Percentiles rank a stretch among this genome's conserved stretches.
Evolutionary conservation across 2,329 filamentous ascomycete genomes (phyloP).

Genomic region (Pseudophaeomoniella oleicola): DNA sequence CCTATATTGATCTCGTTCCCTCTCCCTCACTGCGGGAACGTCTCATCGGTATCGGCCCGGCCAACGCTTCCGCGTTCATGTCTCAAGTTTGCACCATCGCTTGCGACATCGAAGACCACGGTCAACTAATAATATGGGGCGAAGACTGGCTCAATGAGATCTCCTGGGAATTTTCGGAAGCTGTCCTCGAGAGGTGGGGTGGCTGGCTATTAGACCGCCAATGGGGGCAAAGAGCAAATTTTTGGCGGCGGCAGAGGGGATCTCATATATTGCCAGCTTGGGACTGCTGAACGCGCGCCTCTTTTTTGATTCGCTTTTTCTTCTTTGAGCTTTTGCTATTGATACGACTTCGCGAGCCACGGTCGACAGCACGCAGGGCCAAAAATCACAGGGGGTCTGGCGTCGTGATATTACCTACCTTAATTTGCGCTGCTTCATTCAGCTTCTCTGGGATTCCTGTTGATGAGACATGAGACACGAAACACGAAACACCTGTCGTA

Average conservation of each 20-base stretch:
- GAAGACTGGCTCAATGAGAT: slow-evolving; percentile 26
- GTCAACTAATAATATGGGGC: slow-evolving; percentile 28
- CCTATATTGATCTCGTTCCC: slow-evolving; percentile 27
- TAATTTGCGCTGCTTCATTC: too few species aligned
- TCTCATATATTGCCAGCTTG: slow-evolving; percentile 20
- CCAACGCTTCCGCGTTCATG: slow-evolving; percentile 23
- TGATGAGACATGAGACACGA: too few species aligned
- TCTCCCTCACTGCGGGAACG: slow-evolving; percentile 24
- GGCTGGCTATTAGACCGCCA: slow-evolving; percentile 21
- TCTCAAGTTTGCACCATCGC: slow-evolving; percentile 21
- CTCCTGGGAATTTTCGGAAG: slow-evolving; percentile 28
- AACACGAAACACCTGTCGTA: too few species aligned
- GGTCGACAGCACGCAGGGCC: too few species aligned
- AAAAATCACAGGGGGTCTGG: too few species aligned
- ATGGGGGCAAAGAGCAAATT: slow-evolving; percentile 25
- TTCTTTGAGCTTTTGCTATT: too few species aligned
- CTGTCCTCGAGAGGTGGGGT: slow-evolving; percentile 24
- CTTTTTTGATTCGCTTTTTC: too few species aligned
- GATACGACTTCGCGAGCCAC: too few species aligned
- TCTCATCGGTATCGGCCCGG: slow-evolving; percentile 19
- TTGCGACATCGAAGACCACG: slow-evolving; percentile 20
- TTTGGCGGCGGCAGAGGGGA: slow-evolving; percentile 25
- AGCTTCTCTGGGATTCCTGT: too few species aligned
- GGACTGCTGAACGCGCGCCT: slow-evolving; percentile 6
- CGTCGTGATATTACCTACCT: too few species aligned